These are phyloP conservation scores for Adansonia gregorii DNA, from an alignment of 441 rosid genomes.

Conservation along the genomic window DNA sequence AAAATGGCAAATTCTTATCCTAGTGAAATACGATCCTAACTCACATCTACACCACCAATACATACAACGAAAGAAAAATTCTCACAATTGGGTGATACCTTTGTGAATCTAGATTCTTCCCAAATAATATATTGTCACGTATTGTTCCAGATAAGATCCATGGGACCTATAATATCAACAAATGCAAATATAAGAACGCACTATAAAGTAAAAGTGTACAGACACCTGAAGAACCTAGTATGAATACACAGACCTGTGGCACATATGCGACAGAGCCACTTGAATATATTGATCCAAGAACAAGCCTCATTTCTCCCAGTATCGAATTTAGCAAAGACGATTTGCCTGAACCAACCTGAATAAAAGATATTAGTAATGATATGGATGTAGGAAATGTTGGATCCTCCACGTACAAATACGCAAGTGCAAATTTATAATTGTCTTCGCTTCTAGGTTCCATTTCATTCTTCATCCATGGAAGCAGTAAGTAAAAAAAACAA, in stretches of 20 bases:
- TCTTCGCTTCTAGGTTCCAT: slow-evolving; percentile 6
- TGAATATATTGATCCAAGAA: slow-evolving; percentile 62
- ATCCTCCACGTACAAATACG: not conserved
- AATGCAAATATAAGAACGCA: slow-evolving; percentile 29
- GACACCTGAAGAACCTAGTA: slow-evolving; percentile 26
- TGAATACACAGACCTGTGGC: slow-evolving; percentile 71
- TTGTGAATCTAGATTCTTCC: slow-evolving; percentile 62
- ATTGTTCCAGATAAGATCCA: slow-evolving; percentile 94
- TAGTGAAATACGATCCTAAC: not conserved
- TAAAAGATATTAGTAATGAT: slow-evolving; percentile 28
- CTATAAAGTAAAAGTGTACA: slow-evolving; percentile 28
- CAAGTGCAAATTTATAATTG: not conserved
- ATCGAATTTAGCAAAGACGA: slow-evolving; percentile 81
- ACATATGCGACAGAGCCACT: slow-evolving; percentile 79
- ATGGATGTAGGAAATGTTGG: not conserved
- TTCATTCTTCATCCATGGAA: slow-evolving; percentile 6
- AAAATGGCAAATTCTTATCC: not conserved
- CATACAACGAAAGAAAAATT: not conserved
- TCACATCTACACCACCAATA: not conserved
- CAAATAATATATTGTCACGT: slow-evolving; percentile 80
- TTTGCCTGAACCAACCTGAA: slow-evolving; percentile 98
- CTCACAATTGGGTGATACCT: slow-evolving; percentile 47
- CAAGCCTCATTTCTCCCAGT: slow-evolving; percentile 70
- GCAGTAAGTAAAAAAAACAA: not conserved
- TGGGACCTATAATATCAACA: slow-evolving; percentile 64